Evolutionary conservation across 257 asterid species (phyloP).

Genomic region (Nicotiana knightiana): DNA sequence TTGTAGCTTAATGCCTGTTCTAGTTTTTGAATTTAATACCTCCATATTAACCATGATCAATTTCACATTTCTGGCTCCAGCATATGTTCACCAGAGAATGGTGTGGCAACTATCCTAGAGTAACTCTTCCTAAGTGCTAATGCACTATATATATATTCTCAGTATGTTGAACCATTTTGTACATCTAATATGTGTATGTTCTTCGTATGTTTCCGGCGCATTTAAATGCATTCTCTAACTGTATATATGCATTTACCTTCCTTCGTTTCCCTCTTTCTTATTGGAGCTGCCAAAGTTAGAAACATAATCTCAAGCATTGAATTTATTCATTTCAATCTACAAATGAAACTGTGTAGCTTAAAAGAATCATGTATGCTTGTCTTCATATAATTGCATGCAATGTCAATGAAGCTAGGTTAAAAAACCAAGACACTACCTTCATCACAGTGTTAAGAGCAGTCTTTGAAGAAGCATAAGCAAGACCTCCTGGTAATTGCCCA

Average conservation of each 20-base stretch:
- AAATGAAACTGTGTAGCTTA: not conserved
- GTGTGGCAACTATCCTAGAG: not conserved
- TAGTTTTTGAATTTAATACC: not conserved
- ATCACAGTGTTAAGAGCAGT: constrained; percentile 46
- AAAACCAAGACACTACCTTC: constrained; percentile 29
- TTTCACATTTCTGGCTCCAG: not conserved
- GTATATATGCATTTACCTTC: not conserved
- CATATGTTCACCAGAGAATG: not conserved
- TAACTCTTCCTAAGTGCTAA: not conserved
- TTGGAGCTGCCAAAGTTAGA: not conserved
- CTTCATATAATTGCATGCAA: not conserved
- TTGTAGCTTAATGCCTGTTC: not conserved
- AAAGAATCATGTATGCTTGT: not conserved
- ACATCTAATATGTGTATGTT: not conserved
- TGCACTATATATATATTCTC: not conserved
- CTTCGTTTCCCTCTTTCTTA: not conserved
- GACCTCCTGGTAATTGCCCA: constrained; percentile 42
- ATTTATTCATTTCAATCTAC: not conserved
- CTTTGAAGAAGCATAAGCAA: constrained; percentile 52
- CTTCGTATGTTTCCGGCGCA: not conserved
- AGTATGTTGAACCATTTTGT: not conserved
- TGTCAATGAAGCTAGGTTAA: not conserved
- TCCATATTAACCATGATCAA: not conserved
- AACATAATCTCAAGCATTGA: not conserved
- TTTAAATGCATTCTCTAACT: not conserved